Evolutionary conservation across 2,329 filamentous ascomycete genomes (phyloP).

Genomic region (Calonectria multiphialidica): DNA sequence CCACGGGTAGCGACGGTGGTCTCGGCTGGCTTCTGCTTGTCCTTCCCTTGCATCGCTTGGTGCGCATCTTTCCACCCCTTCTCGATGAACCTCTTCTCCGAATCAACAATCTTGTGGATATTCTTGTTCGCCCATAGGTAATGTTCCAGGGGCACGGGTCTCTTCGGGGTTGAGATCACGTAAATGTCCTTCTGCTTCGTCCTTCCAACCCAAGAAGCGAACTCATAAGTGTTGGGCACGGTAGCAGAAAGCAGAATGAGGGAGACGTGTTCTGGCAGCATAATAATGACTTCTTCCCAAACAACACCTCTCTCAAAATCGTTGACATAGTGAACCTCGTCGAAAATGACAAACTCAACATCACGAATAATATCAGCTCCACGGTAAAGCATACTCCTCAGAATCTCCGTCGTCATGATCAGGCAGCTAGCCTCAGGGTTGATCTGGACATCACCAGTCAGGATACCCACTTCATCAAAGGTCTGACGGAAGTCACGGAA

Average conservation of each 20-base stretch:
- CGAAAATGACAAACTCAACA: conserved; percentile 98
- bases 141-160: conserved; percentile 94
- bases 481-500: conserved; percentile 92
- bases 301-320: conserved; percentile 96
- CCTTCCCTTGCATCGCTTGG: conserved; percentile 81
- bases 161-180: conserved; percentile 96
- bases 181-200: conserved; percentile 99
- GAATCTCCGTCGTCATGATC: conserved; percentile 99
- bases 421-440: conserved; percentile 97
- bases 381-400: conserved; percentile 97
- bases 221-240: conserved; percentile 97
- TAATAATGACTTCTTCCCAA: conserved; percentile 99
- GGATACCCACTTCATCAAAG: conserved; percentile 96
- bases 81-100: conserved; percentile 91
- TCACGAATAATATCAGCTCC: conserved; percentile 96
- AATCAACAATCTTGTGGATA: conserved; percentile 94
- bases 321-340: conserved; percentile 99
- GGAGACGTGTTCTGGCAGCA: conserved; percentile 97
- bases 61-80: conserved; percentile 97
- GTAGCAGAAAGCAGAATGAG: conserved; percentile 95
- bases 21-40: conserved; percentile 72
- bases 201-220: conserved; percentile 96
- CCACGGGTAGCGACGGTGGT: conserved; percentile 52
- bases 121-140: conserved; percentile 95
- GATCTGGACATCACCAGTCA: conserved; percentile 98